Evolutionary conservation across 176 grass and related monocot genomes (phyloP).

Genomic region (Rhynchospora pubera): DNA sequence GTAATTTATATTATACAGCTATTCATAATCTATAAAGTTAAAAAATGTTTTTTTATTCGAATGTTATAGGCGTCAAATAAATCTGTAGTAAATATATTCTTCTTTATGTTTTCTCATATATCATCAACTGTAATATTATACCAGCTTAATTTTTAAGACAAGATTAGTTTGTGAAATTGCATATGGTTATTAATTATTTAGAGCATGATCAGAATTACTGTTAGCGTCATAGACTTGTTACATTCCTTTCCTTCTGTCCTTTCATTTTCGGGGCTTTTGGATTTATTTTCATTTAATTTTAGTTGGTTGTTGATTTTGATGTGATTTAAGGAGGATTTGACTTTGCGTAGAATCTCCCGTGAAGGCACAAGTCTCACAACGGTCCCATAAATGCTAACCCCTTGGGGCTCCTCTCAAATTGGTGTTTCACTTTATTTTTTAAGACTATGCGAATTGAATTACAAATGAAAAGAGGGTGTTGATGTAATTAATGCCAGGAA

Average conservation of each 20-base stretch:
- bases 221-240: background rate
- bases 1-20: no score
- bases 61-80: no score
- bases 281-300: background rate
- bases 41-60: no score
- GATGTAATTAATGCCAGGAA: background rate
- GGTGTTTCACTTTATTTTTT: background rate
- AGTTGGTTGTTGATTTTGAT: background rate
- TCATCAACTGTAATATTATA: no score
- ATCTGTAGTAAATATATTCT: no score
- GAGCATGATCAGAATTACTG: background rate
- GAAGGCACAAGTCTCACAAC: slow-evolving; percentile 11
- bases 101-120: no score
- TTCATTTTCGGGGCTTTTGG: background rate
- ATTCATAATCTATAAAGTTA: no score
- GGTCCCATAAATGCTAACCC: slow-evolving; percentile 8
- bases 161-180: no score
- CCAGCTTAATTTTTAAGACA: no score
- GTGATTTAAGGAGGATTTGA: background rate
- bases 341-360: slow-evolving; percentile 6
- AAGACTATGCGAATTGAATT: background rate
- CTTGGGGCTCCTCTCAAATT: background rate
- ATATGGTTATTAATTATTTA: no score
- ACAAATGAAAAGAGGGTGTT: background rate
- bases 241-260: background rate